Evolutionary conservation across 495 filamentous ascomycete species (phyloP), one percentile per base, ranked within the genome.

Genomic region (Neurospora sp.): DNA sequence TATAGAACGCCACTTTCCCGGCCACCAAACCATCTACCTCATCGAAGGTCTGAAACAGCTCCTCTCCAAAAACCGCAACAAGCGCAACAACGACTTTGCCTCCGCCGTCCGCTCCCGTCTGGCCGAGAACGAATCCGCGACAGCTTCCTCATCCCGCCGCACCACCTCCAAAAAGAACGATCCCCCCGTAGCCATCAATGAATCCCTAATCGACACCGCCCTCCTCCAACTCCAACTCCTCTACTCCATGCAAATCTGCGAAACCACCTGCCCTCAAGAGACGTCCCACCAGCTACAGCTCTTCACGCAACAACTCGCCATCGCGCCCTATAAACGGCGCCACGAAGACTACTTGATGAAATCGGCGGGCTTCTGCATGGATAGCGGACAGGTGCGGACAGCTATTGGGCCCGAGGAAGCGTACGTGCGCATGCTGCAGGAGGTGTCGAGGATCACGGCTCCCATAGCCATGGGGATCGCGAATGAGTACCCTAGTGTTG

Each of bases 241-340:
- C 4, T 89, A 94, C 82, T 77, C 81, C 20, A 88, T 87, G 69
- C 83, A 93, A 0, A 89, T 96, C 70, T 91, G 94, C 78, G 91
- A 96, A 76, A 92, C 91, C n/a, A 81, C 78, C 40, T 77, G 79
- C 6, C 74, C 85, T 4, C 71, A 88, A 0, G 91, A 94, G 72
- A 92, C 92, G 0, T 91, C 92, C 86, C 91, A 76, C 94, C 92
- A 92, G 89, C 48, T 96, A 39, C 86, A 87, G 45, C 86, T 87
- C 44, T 95, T 96, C 79, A 96, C 93, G 2, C 89, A 94, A 76
- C 90, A 96, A 73, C 89, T 97, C 74, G 90, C 90, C 44, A 92
- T 90, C 0, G 89, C 92, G 39, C 92, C 92, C 0, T 95, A 95
- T 76, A 87, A 86, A 76, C 85, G 81, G 14, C 76, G 74, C 48